Conservation (phyloP, 2,329 filamentous ascomycete genomes). For the Pseudocercospora fijiensis region DNA sequence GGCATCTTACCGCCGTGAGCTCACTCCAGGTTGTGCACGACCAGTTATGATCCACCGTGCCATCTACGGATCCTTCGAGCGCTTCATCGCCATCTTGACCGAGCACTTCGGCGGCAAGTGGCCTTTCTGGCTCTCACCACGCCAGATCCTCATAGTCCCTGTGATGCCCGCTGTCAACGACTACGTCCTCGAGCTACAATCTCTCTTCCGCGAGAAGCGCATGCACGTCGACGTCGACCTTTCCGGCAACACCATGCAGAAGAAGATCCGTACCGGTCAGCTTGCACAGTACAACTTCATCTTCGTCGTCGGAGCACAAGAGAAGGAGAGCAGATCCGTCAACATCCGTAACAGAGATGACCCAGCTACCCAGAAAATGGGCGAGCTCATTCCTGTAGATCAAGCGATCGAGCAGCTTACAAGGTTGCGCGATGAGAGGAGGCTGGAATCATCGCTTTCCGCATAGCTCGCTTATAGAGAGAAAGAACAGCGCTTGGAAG, state of each 20-base stretch:
- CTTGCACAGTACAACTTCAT: conserved; percentile 82
- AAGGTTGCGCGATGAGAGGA: conserved; percentile 47
- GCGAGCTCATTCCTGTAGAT: conserved; percentile 60
- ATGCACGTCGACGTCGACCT: conserved; percentile 72
- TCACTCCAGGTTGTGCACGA: conserved; percentile 69
- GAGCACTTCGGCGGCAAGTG: conserved; percentile 86
- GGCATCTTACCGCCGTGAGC: conserved; percentile 45
- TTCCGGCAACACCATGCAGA: conserved; percentile 77
- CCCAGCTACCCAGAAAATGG: conserved; percentile 60
- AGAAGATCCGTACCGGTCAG: conserved; percentile 84
- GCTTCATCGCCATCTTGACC: conserved; percentile 71
- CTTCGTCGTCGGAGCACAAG: conserved; percentile 66
- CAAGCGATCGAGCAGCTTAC: conserved; percentile 57
- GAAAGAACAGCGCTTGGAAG: not conserved
- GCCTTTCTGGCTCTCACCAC: conserved; percentile 86
- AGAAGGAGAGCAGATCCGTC: conserved; percentile 58
- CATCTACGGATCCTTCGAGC: conserved; percentile 69
- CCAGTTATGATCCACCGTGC: conserved; percentile 87
- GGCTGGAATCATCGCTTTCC: conserved; percentile 25
- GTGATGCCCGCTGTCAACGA: conserved; percentile 70
- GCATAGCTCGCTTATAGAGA: not conserved
- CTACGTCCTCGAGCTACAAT: conserved; percentile 73
- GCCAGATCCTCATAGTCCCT: conserved; percentile 76
- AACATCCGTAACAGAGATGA: conserved; percentile 67
- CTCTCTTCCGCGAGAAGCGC: conserved; percentile 61